phyloP scores from a whole-genome alignment of 148 eudicot genomes.

The Arctostaphylos glauca region DNA sequence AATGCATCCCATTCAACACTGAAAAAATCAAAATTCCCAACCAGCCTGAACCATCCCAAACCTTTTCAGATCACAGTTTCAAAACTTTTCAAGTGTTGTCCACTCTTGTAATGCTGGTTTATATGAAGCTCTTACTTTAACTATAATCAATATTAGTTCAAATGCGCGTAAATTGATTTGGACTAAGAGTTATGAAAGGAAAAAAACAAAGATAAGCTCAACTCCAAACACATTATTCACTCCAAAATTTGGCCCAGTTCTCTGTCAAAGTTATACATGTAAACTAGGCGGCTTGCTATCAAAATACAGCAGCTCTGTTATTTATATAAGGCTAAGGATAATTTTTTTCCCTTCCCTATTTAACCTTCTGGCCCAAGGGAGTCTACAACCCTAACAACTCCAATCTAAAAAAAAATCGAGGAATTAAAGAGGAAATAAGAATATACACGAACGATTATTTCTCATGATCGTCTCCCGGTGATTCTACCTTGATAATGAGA shows the following conservation, averaged over 20 bases:
- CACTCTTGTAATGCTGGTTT: too few relatives aligned
- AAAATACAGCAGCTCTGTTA: not conserved
- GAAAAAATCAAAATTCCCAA: too few relatives aligned
- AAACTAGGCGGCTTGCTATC: not conserved
- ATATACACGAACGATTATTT: constrained; percentile 31
- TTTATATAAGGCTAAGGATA: not conserved
- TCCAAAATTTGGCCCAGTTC: not conserved
- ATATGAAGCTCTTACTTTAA: too few relatives aligned
- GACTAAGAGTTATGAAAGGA: too few relatives aligned
- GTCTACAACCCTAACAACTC: not conserved
- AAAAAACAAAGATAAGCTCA: not conserved
- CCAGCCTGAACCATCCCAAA: too few relatives aligned
- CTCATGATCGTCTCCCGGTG: constrained; percentile 31
- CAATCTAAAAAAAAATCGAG: constrained; percentile 7
- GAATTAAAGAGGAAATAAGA: constrained; percentile 14
- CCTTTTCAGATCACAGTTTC: too few relatives aligned
- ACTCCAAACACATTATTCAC: not conserved
- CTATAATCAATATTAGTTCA: too few relatives aligned
- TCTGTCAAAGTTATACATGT: not conserved
- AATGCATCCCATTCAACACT: too few relatives aligned
- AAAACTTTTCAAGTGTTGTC: too few relatives aligned
- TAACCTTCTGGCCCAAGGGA: not conserved
- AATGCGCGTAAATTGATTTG: too few relatives aligned
- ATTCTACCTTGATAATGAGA: constrained; percentile 49
- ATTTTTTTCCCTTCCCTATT: not conserved